Percentiles rank a stretch among this genome's conserved stretches.
Evolutionary conservation across 106 monocot species (phyloP).

Genomic region (Allium fistulosum): DNA sequence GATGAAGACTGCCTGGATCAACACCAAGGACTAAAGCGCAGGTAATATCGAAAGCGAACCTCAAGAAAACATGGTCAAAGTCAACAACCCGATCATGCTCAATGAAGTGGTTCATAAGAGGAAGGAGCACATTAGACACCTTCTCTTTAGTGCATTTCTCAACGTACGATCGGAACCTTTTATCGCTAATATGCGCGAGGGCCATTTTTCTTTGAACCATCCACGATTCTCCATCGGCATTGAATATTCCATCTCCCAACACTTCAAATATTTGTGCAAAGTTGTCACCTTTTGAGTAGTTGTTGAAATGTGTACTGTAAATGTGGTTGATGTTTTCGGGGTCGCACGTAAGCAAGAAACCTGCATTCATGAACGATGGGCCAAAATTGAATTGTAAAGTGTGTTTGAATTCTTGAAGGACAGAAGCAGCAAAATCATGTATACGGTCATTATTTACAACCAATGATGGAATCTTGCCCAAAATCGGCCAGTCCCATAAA

Average conservation of each 20-base stretch:
- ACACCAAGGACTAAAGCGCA: constrained; percentile 26
- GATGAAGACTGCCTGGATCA: constrained; percentile 26
- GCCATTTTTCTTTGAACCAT: constrained; percentile 17
- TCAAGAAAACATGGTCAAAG: constrained; percentile 37
- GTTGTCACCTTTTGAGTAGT: constrained; percentile 43
- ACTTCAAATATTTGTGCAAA: constrained; percentile 44
- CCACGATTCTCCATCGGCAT: constrained; percentile 38
- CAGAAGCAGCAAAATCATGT: not conserved
- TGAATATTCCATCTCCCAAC: constrained; percentile 42
- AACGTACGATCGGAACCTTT: constrained; percentile 20
- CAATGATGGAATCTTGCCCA: not conserved
- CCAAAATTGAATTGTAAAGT: not conserved
- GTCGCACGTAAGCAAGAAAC: constrained; percentile 1
- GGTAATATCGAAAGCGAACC: constrained; percentile 32
- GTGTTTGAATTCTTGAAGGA: not conserved
- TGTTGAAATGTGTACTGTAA: constrained; percentile 11
- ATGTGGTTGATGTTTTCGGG: constrained; percentile 1
- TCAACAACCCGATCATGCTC: constrained; percentile 1
- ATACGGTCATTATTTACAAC: not conserved
- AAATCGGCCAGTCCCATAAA: not conserved
- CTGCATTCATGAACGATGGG: not conserved
- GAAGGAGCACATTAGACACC: constrained; percentile 23
- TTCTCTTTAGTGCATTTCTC: constrained; percentile 15
- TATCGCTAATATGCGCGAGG: not conserved
- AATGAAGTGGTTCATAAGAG: constrained; percentile 6